Base-by-base conservation (phyloP, 805 yeast genomes). In the Nakazawaea pomicola region DNA sequence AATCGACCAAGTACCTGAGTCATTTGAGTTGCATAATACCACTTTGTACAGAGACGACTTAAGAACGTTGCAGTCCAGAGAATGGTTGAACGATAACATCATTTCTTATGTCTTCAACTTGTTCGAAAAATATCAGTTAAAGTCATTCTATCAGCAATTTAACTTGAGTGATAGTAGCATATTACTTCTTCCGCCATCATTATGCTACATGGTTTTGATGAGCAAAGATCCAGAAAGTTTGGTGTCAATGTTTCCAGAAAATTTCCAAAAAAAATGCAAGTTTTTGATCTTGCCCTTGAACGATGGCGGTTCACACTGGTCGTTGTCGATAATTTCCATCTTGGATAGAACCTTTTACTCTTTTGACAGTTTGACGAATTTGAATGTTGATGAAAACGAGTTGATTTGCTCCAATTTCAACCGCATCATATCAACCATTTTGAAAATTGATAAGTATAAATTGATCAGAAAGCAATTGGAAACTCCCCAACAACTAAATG, bases 231-330 rank as follows among this genome's bases (percentile, higher is more conserved):
- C 45, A 14, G 25, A 21, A 4, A 20, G 16, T n/a, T 36, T 36
- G 37, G 19, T 31, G 43, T 64, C 7, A 4, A 33, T 49, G 64
- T 15, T 68, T 65, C 15, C 40, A 7, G 43, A 49, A 53, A 25
- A 46, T 47, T 38, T 59, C 57, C n/a, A n/a, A n/a, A 56, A 61
- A 53, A 43, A 36, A 29, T 42, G 41, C 16, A 19, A 25, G 10
- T 74, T 78, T 49, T 65, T 84, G 1, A 83, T 85, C 47, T 55
- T 83, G 29, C 93, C 91, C 0, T 64, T 83, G 21, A 84, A 82
- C 55, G 83, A 76, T 46, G 79, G 80, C 14, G 93, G 91, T 1
- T 78, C 78, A 34, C 93, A 85, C 58, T 84, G 95, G 93, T 78
- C 85, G 1, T 58, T 85, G 12, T 67, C 80, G 11, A 68, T 83